A percentile compares a stretch with the other conserved stretches of the same genome.
These are phyloP conservation scores for Paraurostyla sp. DNA, from an alignment of 73 alveolate genomes.

Conservation along the genomic window DNA sequence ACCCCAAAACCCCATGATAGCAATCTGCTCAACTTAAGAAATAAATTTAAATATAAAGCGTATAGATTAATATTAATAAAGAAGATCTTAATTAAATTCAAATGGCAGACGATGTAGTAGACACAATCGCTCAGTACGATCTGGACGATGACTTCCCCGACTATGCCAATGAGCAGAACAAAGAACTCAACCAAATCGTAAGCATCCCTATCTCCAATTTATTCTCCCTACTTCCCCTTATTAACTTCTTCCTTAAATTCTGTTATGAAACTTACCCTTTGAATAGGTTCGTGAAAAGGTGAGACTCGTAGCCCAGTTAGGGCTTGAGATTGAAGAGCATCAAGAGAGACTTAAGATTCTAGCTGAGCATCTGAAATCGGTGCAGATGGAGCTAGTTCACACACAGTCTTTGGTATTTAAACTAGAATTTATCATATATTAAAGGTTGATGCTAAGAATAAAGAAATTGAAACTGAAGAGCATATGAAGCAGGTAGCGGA, in stretches of 20 bases:
- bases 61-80: too few relatives aligned
- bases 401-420: conserved; percentile 92
- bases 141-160: conserved; percentile 95
- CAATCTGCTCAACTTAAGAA: too few relatives aligned
- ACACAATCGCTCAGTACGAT: conserved; percentile 77
- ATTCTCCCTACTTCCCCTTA: background rate
- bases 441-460: conserved; percentile 80
- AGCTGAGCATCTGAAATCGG: conserved; percentile 88
- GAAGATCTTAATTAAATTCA: conserved; percentile 45
- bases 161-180: conserved; percentile 96
- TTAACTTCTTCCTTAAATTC: background rate
- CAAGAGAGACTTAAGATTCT: conserved; percentile 89
- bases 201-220: background rate
- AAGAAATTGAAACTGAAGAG: conserved; percentile 96
- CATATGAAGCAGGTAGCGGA: conserved; percentile 94
- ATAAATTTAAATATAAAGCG: too few relatives aligned
- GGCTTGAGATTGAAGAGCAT: conserved; percentile 89
- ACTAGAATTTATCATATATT: background rate
- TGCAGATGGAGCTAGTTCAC: conserved; percentile 92
- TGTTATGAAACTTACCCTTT: background rate
- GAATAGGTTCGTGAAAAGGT: conserved; percentile 84
- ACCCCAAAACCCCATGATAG: too few relatives aligned
- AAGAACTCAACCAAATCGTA: conserved; percentile 88
- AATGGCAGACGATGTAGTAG: conserved; percentile 74
- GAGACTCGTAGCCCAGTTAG: conserved; percentile 78